phyloP scores from a whole-genome alignment of 495 filamentous ascomycete species.

The Aspergillus ellipticus region DNA sequence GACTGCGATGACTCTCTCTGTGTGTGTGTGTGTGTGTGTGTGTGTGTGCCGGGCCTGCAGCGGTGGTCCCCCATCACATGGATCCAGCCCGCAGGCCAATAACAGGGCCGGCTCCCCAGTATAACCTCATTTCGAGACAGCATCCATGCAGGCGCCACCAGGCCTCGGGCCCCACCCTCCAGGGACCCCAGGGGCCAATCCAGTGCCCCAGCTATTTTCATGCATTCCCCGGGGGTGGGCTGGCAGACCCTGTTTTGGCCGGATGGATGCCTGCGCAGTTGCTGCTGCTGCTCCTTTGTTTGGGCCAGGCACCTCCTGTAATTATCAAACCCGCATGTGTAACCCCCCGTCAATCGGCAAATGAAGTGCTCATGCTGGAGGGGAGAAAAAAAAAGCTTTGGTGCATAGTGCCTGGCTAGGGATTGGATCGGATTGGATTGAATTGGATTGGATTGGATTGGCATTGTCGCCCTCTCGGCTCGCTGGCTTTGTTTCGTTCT shows the following conservation, averaged over 20 bases:
- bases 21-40: too few relatives aligned
- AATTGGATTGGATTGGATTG: too few relatives aligned
- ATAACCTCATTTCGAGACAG: neutral
- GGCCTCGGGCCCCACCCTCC: neutral
- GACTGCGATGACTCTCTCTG: too few relatives aligned
- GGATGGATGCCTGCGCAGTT: neutral
- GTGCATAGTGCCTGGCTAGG: neutral
- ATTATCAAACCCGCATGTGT: neutral
- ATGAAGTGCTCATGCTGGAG: neutral
- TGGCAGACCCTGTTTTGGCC: neutral
- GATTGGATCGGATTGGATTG: too few relatives aligned
- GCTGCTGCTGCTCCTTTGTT: neutral
- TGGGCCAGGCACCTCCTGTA: neutral
- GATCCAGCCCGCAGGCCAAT: neutral
- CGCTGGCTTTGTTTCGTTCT: constrained; percentile 1
- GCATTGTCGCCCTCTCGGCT: constrained; percentile 11
- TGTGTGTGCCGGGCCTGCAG: neutral
- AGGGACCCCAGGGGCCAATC: constrained; percentile 6
- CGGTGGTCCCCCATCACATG: constrained; percentile 1
- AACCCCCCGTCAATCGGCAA: neutral
- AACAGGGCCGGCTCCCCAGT: neutral
- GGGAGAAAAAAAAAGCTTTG: neutral
- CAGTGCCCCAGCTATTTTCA: neutral
- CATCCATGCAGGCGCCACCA: constrained; percentile 14
- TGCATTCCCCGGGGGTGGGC: constrained; percentile 10